These are phyloP conservation scores for Dactylorhiza incarnata DNA, from an alignment of 106 monocot genomes.

Conservation along the genomic window DNA sequence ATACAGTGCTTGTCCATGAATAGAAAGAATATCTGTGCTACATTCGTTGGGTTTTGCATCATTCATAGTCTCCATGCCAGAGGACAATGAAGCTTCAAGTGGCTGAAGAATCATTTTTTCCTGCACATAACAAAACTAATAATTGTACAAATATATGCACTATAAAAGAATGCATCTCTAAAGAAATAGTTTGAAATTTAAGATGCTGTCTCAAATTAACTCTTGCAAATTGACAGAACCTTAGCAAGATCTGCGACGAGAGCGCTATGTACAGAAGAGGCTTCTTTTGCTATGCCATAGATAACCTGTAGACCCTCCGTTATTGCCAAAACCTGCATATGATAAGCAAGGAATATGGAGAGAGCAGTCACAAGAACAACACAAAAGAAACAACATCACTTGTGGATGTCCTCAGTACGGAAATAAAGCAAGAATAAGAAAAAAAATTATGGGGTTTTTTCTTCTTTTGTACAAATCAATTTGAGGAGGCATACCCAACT, in stretches of 20 bases:
- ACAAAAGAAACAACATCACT: slow-evolving; percentile 4
- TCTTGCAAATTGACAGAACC: slow-evolving; percentile 25
- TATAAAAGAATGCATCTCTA: background rate
- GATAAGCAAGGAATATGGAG: slow-evolving; percentile 8
- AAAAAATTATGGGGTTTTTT: background rate
- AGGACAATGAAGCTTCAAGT: slow-evolving; percentile 70
- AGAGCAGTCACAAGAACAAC: background rate
- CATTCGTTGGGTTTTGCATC: slow-evolving; percentile 48
- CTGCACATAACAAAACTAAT: slow-evolving; percentile 21
- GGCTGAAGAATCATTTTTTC: slow-evolving; percentile 64
- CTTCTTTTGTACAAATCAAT: background rate
- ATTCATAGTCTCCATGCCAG: slow-evolving; percentile 46
- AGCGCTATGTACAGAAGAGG: slow-evolving; percentile 43
- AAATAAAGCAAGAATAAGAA: background rate
- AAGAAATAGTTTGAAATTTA: background rate
- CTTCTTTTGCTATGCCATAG: slow-evolving; percentile 78
- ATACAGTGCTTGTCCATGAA: slow-evolving; percentile 73
- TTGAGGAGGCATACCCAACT: background rate
- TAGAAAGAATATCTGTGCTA: slow-evolving; percentile 28
- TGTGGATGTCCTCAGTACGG: background rate
- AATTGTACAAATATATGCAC: background rate
- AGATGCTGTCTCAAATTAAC: background rate
- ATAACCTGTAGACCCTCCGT: slow-evolving; percentile 79
- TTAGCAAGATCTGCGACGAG: slow-evolving; percentile 68
- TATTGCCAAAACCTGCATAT: slow-evolving; percentile 74